Percentiles rank a stretch among this genome's conserved stretches.
phyloP scores from a whole-genome alignment of 2,329 filamentous ascomycete species.

The Cladophialophora yegresii region DNA sequence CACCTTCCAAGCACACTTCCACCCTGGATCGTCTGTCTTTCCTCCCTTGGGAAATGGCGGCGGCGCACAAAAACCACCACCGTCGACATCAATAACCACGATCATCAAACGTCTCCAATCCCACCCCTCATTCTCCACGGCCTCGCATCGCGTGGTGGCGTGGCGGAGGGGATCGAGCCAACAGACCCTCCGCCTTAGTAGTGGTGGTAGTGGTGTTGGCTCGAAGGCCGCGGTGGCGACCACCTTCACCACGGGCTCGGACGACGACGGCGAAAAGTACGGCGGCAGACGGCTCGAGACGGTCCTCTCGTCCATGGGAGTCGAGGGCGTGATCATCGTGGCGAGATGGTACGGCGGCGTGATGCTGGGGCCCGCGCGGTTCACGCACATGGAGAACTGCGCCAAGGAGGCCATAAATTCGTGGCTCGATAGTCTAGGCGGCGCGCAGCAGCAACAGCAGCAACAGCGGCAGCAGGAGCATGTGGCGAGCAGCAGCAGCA shows the following conservation, averaged over 20 bases:
- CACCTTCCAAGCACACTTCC: constrained; percentile 55
- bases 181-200: constrained; percentile 42
- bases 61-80: neutral
- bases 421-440: constrained; percentile 39
- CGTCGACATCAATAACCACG: constrained; percentile 33
- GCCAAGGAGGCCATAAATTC: constrained; percentile 52
- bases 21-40: constrained; percentile 38
- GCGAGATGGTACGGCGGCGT: constrained; percentile 59
- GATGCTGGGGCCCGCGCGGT: constrained; percentile 56
- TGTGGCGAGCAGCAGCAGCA: no score
- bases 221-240: constrained; percentile 21
- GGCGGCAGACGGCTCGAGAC: constrained; percentile 52
- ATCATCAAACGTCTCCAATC: constrained; percentile 45
- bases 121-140: constrained; percentile 48
- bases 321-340: constrained; percentile 53
- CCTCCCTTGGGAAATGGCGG: neutral
- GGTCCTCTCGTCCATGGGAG: constrained; percentile 49
- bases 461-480: constrained; percentile 34
- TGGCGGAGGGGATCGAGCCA: constrained; percentile 54
- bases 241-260: constrained; percentile 49
- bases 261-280: constrained; percentile 59
- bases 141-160: constrained; percentile 55
- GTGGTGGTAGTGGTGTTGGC: neutral
- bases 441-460: constrained; percentile 33
- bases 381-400: constrained; percentile 55